phyloP scores from a whole-genome alignment of 192 early-diverging fungal species.

The Umbelopsis ramanniana region DNA sequence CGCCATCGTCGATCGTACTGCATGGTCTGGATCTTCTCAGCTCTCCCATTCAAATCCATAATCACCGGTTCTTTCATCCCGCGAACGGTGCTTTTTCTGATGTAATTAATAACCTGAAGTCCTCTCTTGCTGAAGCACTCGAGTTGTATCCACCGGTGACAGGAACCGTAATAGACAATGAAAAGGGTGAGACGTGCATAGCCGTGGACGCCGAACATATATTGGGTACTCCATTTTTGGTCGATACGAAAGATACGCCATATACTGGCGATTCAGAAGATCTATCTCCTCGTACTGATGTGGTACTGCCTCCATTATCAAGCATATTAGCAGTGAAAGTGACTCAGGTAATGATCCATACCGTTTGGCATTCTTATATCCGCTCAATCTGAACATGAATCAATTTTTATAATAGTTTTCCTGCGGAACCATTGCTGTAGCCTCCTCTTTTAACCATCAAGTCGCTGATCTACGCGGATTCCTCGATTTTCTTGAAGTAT shows the following conservation, averaged over 20 bases:
- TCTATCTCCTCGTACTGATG: constrained; percentile 30
- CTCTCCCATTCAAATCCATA: constrained; percentile 39
- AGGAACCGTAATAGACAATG: constrained; percentile 32
- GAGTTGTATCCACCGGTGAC: constrained; percentile 44
- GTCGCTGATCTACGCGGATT: constrained; percentile 36
- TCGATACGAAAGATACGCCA: constrained; percentile 34
- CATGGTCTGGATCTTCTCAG: constrained; percentile 36
- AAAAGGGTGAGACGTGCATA: constrained; percentile 28
- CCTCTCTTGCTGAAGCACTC: constrained; percentile 42
- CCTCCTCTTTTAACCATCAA: constrained; percentile 41
- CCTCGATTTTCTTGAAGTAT: constrained; percentile 44
- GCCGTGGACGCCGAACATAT: constrained; percentile 19
- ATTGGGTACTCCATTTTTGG: constrained; percentile 37
- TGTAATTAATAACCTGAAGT: constrained; percentile 36
- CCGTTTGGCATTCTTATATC: neutral
- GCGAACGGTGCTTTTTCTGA: constrained; percentile 18
- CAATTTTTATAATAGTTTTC: constrained; percentile 32
- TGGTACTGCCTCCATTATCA: constrained; percentile 12
- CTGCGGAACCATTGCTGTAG: constrained; percentile 38
- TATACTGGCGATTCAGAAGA: constrained; percentile 28
- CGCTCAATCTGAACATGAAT: neutral
- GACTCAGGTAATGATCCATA: constrained; percentile 35
- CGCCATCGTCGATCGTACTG: constrained; percentile 28
- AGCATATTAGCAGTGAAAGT: constrained; percentile 36
- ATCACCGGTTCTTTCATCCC: constrained; percentile 39